Evolutionary conservation across 768 basidiomycete species (phyloP).

Genomic region (Pleurotus giganteus): DNA sequence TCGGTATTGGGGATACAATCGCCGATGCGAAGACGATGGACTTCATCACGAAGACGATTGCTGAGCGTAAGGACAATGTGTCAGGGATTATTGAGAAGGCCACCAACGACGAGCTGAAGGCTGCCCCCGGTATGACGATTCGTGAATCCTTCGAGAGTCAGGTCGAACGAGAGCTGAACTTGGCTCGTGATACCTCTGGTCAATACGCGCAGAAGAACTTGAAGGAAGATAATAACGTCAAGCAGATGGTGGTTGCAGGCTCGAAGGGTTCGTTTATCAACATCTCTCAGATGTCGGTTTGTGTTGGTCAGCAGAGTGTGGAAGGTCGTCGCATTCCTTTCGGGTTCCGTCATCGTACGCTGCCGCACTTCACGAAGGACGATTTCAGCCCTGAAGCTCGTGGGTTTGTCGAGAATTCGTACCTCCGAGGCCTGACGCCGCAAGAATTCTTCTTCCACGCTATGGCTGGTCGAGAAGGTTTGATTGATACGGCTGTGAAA

Average conservation of each 20-base stretch:
- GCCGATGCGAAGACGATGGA: slow-evolving; percentile 89
- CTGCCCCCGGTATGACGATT: slow-evolving; percentile 97
- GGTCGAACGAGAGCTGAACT: slow-evolving; percentile 88
- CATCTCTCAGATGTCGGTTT: slow-evolving; percentile 99
- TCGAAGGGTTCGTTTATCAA: slow-evolving; percentile 99
- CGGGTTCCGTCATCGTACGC: slow-evolving; percentile 93
- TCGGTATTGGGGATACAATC: slow-evolving; percentile 98
- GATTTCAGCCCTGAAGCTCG: slow-evolving; percentile 98
- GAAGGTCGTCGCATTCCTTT: slow-evolving; percentile 98
- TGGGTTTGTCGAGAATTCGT: slow-evolving; percentile 99
- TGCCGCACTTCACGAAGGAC: slow-evolving; percentile 98
- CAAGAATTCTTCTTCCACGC: slow-evolving; percentile 99
- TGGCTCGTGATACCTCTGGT: slow-evolving; percentile 94
- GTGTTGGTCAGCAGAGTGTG: slow-evolving; percentile 97
- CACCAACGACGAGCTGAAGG: slow-evolving; percentile 82
- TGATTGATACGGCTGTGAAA: slow-evolving; percentile 99
- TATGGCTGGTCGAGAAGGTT: slow-evolving; percentile 98
- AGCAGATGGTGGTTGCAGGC: slow-evolving; percentile 99
- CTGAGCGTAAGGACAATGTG: slow-evolving; percentile 79
- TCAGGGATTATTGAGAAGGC: slow-evolving; percentile 77
- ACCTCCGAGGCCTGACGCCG: slow-evolving; percentile 91
- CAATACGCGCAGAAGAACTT: slow-evolving; percentile 95
- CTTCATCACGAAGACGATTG: slow-evolving; percentile 80
- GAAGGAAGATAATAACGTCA: slow-evolving; percentile 99
- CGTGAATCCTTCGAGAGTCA: slow-evolving; percentile 96